Conservation (phyloP, 2,329 filamentous ascomycete genomes). For the Celoporthe dispersa region DNA sequence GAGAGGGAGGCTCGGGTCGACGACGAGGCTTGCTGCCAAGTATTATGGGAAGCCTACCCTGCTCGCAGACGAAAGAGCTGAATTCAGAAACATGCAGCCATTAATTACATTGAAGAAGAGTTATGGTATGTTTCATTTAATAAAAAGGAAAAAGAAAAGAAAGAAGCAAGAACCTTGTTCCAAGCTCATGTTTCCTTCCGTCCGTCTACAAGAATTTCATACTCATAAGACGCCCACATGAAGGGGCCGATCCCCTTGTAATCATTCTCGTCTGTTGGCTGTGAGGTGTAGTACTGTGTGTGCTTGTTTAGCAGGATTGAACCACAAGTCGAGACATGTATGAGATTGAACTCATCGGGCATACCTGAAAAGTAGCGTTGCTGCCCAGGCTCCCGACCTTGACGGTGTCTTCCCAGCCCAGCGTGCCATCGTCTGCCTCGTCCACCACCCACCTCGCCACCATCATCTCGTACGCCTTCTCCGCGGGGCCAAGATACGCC, state of each 20-base stretch:
- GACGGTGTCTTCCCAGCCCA: conserved; percentile 53
- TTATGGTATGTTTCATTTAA: not conserved
- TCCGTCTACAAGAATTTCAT: conserved; percentile 16
- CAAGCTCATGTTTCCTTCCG: not conserved
- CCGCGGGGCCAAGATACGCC: conserved; percentile 38
- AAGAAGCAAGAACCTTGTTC: not conserved
- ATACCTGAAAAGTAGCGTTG: conserved; percentile 50
- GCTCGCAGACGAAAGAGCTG: not conserved
- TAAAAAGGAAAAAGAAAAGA: not conserved
- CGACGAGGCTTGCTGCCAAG: not conserved
- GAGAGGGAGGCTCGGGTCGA: not conserved
- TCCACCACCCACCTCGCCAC: conserved; percentile 46
- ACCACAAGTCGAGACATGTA: not conserved
- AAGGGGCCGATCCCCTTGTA: conserved; percentile 40
- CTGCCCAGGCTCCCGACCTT: conserved; percentile 51
- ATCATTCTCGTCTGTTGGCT: conserved; percentile 39
- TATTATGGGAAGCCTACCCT: not conserved
- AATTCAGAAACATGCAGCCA: not conserved
- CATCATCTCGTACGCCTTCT: conserved; percentile 45
- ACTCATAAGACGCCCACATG: conserved; percentile 39
- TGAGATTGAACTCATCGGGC: conserved; percentile 17
- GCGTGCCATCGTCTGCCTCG: conserved; percentile 46
- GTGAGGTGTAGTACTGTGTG: conserved; percentile 42
- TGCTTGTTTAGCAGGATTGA: not conserved
- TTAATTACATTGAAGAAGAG: not conserved